Evolutionary conservation across 106 monocot genomes (phyloP).

Genomic region (Dendrobium officinale): DNA sequence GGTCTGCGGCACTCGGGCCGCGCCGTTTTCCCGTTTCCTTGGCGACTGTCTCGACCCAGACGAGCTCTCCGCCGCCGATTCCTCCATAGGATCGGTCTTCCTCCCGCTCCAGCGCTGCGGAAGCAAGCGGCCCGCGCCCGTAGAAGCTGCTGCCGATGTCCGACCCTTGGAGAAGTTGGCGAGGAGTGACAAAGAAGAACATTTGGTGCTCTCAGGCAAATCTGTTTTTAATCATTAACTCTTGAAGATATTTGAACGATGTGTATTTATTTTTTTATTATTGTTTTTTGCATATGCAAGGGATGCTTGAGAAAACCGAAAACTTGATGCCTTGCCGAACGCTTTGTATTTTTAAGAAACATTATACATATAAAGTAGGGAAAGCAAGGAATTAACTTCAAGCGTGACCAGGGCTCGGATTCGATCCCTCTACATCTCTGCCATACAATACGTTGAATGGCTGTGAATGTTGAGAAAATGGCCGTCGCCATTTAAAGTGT

Average conservation of each 20-base stretch:
- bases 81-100: conserved; percentile 59
- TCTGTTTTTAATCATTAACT: neutral
- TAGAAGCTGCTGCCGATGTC: neutral
- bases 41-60: conserved; percentile 36
- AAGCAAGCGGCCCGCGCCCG: conserved; percentile 24
- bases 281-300: neutral
- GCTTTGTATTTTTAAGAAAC: neutral
- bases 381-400: too few species aligned
- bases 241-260: neutral
- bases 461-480: too few species aligned
- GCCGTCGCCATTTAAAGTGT: too few species aligned
- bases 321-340: neutral
- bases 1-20: conserved; percentile 18
- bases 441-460: too few species aligned
- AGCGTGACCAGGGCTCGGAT: too few species aligned
- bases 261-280: neutral
- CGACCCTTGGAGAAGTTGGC: neutral
- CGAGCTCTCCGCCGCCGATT: conserved; percentile 22
- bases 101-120: conserved; percentile 56
- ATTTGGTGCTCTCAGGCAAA: neutral
- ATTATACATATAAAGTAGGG: neutral
- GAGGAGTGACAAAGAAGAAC: conserved; percentile 6
- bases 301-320: neutral
- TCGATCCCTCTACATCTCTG: too few species aligned
- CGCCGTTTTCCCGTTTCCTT: conserved; percentile 2